Conservation (phyloP, 192 early-diverging fungal genomes). For the Chytriomyces sp. region DNA sequence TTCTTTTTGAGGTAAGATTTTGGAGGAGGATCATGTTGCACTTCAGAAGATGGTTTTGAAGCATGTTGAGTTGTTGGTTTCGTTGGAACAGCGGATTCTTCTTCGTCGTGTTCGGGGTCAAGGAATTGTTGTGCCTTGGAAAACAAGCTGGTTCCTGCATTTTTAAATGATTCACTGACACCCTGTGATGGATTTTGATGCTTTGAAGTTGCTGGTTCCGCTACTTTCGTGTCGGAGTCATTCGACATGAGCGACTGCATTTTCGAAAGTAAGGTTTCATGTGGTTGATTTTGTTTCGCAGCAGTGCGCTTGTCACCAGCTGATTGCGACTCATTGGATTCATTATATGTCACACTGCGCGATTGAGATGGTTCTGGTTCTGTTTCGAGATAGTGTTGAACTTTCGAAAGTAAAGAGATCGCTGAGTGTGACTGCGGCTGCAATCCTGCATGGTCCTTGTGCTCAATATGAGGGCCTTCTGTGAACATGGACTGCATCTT, state of each 20-base stretch:
- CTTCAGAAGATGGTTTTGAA: neutral
- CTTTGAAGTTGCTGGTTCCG: neutral
- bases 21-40: neutral
- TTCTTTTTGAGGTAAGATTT: neutral
- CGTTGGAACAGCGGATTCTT: too few relatives aligned
- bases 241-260: neutral
- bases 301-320: neutral
- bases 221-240: neutral
- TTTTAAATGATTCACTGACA: too few relatives aligned
- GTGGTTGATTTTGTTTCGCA: neutral
- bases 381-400: neutral
- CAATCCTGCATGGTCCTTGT: too few relatives aligned
- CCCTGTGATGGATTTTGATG: neutral
- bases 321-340: neutral
- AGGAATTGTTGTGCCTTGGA: too few relatives aligned
- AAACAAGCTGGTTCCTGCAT: too few relatives aligned
- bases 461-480: neutral
- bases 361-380: neutral
- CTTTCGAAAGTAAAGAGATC: neutral
- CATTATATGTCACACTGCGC: neutral
- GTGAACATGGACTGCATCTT: neutral
- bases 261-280: neutral
- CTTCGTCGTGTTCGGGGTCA: too few relatives aligned
- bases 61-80: neutral
- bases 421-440: neutral